Base-by-base conservation (phyloP, 176 grass and related monocot genomes). In the Microstegium vimineum region DNA sequence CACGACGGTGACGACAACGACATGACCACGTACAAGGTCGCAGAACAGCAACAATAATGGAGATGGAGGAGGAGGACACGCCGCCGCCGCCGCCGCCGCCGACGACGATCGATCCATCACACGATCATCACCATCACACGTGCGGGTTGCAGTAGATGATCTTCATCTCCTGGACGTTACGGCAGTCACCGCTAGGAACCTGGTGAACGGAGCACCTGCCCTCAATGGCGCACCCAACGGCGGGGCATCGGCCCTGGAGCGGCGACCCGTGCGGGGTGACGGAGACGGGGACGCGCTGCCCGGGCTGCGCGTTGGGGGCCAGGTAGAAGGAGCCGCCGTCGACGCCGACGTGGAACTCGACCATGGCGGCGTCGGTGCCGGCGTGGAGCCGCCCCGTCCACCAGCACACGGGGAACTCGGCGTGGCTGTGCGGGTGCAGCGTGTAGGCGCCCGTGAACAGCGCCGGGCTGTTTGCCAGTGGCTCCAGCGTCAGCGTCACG, bases 311-410 rank as follows among this genome's bases (percentile, higher is more conserved):
- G 18, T 52, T 66, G 42, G 62, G 10, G 8, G 41, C 52, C 71
- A 76, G 40, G 87, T 89, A 89, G 77, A 73, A 89, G 25, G 51
- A 78, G 1, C 87, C 87, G 76, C 87, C 82, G 6, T 89, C 76
- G 10, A 46, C 28, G 23, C 49, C 82, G 18, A 89, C 2, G 87
- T 89, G 87, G 87, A 85, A 80, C 82, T 85, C 82, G 13, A 35
- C 71, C 22, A 6, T 5, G 22, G 60, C 10, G 2, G 86, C 75
- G 27, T 32, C 36, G 1, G 11, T n/a, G 15, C 28, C n/a, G n/a
- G 66, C 45, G 36, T 62, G 12, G 33, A 89, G 18, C 0, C 70
- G 26, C 7, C 87, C 87, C 40, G 82, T 70, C 82, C 82, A 89
- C 25, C 32, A 15, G 82, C 82, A 85, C 0, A 84, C 63, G 8